phyloP scores from a whole-genome alignment of 352 stramenopile genomes.

The Phytopythium helicoides region DNA sequence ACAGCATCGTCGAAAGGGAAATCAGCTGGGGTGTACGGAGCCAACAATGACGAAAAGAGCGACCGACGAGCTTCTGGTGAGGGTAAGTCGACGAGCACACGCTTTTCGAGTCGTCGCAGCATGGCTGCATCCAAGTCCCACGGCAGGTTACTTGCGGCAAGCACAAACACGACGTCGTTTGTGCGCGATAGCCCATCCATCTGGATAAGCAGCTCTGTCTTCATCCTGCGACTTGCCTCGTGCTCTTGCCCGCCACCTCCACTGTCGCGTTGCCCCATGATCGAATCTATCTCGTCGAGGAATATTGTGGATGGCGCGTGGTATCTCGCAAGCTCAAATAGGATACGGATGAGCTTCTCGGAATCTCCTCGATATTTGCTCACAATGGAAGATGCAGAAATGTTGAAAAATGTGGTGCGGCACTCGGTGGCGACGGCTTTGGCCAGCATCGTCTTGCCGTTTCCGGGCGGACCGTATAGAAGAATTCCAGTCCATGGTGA shows the following conservation, averaged over 20 bases:
- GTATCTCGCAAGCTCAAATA: conserved; percentile 80
- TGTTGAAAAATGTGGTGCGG: conserved; percentile 88
- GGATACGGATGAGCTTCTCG: conserved; percentile 84
- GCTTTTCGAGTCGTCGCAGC: conserved; percentile 81
- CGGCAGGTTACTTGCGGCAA: conserved; percentile 79
- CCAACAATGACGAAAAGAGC: conserved; percentile 59
- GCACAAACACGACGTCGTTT: conserved; percentile 77
- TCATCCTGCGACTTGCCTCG: conserved; percentile 84
- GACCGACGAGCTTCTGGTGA: conserved; percentile 50
- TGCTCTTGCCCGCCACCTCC: conserved; percentile 71
- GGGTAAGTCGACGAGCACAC: conserved; percentile 75
- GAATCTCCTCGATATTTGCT: conserved; percentile 87
- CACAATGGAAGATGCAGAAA: conserved; percentile 84
- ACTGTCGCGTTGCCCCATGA: conserved; percentile 86
- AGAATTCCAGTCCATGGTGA: conserved; percentile 90
- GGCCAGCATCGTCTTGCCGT: conserved; percentile 88
- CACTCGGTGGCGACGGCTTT: conserved; percentile 85
- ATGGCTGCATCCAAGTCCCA: conserved; percentile 82
- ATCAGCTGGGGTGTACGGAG: conserved; percentile 45
- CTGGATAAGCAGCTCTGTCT: conserved; percentile 85
- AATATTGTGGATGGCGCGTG: conserved; percentile 87
- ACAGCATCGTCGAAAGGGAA: conserved; percentile 61
- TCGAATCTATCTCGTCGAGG: conserved; percentile 86
- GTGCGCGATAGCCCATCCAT: conserved; percentile 85
- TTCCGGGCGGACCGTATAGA: conserved; percentile 82